phyloP scores from a whole-genome alignment of 148 eudicot genomes.

The Silene uniflora region DNA sequence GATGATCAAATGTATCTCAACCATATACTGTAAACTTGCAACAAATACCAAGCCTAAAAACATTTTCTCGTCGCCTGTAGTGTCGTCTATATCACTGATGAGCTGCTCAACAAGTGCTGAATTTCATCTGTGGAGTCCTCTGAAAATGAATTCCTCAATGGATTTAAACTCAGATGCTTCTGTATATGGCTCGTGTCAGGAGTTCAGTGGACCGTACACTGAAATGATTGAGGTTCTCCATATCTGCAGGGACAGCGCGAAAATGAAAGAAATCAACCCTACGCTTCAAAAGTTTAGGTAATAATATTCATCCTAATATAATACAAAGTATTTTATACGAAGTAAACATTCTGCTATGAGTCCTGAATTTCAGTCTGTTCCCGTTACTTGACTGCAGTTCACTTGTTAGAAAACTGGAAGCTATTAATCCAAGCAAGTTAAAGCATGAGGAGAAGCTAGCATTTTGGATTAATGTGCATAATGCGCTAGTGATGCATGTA shows the following conservation, averaged over 20 bases:
- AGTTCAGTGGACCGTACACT: slow-evolving; percentile 46
- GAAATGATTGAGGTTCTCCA: slow-evolving; percentile 51
- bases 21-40: slow-evolving; percentile 53
- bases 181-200: slow-evolving; percentile 42
- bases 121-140: slow-evolving; percentile 37
- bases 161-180: slow-evolving; percentile 37
- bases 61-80: slow-evolving; percentile 39
- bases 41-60: slow-evolving; percentile 38
- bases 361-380: neutral
- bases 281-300: slow-evolving; percentile 61
- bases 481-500: slow-evolving; percentile 95
- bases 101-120: slow-evolving; percentile 40
- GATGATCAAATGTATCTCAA: slow-evolving; percentile 64
- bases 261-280: slow-evolving; percentile 44
- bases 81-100: slow-evolving; percentile 39
- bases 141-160: slow-evolving; percentile 32
- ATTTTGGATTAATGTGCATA: slow-evolving; percentile 95
- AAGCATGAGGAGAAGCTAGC: slow-evolving; percentile 86
- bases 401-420: slow-evolving; percentile 56
- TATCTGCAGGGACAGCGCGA: slow-evolving; percentile 44
- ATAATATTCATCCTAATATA: slow-evolving; percentile 5
- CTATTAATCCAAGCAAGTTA: slow-evolving; percentile 60
- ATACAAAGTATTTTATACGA: too few species aligned
- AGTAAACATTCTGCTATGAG: neutral
- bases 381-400: slow-evolving; percentile 44